Evolutionary conservation across 2,329 filamentous ascomycete species (phyloP), one percentile per base, ranked within the genome.

Genomic region (Neopestalotiopsis sp.): DNA sequence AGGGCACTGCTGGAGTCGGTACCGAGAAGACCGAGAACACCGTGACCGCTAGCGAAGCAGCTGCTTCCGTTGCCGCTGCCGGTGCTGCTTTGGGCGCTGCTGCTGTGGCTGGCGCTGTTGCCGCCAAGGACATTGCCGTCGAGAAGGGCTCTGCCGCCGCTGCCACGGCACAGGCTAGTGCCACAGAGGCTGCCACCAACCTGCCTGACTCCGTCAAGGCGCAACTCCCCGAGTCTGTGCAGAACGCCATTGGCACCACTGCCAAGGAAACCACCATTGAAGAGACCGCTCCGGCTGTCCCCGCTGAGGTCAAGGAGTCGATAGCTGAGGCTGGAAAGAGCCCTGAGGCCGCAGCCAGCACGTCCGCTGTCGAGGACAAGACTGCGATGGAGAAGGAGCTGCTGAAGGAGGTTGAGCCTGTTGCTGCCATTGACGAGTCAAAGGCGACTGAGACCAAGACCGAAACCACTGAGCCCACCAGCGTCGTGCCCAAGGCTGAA

Each of bases 331-430:
- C 92, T 28, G 87, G 89, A 67, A 79, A 85, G 75, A 84, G 83
- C 70, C 91, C 93, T 9, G 94, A 96, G 81, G 93, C 93, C 42
- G 88, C 92, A 45, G 87, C 88, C 67, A 91, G 90, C 79, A 83
- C 89, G 1, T 85, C 86, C 67, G 92, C 90, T 20, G 92, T 96
- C 6, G 82, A 87, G 71, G 92, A 95, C 74, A 96, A 96, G 88
- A 89, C 88, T 78, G 86, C 84, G 10, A 85, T 94, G 4, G 94
- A 97, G 83, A 80, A 88, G 32, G 92, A 97, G 81, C 84, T 97
- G 9, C 83, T 94, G 62, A 85, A 89, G 72, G 88, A 92, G 78
- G 85, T 90, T 70, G 84, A 86, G 78, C 77, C 80, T 66, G 76
- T 77, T 66, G 75, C 83, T 72, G 75, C 78, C 13, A 73, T 76